Evolutionary conservation across 179 eudicot genomes (phyloP).

Genomic region (Nepenthes alata): DNA sequence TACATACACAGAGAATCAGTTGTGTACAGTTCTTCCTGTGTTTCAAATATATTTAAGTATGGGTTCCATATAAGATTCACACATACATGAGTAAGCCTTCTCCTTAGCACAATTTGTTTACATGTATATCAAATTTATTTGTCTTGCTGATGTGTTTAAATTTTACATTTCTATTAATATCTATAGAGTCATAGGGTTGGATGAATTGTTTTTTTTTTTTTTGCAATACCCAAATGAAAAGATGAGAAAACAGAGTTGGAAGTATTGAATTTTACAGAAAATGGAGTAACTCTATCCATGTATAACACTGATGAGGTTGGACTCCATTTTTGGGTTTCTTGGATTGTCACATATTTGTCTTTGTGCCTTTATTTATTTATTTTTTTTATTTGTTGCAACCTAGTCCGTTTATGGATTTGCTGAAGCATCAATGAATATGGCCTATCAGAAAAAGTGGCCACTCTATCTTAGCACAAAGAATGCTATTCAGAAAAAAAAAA

Average conservation of each 20-base stretch:
- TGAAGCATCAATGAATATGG: slow-evolving; percentile 84
- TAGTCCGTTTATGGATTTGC: slow-evolving; percentile 79
- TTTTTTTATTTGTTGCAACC: slow-evolving; percentile 5
- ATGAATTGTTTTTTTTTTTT: not conserved
- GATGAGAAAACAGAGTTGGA: slow-evolving; percentile 58
- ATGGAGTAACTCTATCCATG: slow-evolving; percentile 80
- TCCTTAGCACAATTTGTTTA: too few relatives aligned
- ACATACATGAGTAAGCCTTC: too few relatives aligned
- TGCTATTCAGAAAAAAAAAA: slow-evolving; percentile 88
- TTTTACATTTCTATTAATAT: not conserved
- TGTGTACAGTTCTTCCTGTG: too few relatives aligned
- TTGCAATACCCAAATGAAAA: slow-evolving; percentile 68
- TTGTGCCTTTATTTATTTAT: not conserved
- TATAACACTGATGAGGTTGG: slow-evolving; percentile 90
- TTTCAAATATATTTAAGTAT: too few relatives aligned
- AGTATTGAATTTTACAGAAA: slow-evolving; percentile 64
- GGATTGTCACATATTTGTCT: not conserved
- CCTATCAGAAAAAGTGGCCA: slow-evolving; percentile 82
- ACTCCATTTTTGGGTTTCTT: slow-evolving; percentile 4
- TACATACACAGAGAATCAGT: too few relatives aligned
- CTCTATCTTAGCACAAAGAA: slow-evolving; percentile 93
- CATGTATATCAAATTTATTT: too few relatives aligned
- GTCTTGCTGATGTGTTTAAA: not conserved
- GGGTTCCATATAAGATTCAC: too few relatives aligned
- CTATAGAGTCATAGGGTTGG: not conserved